Evolutionary conservation across 768 basidiomycete genomes (phyloP), one percentile per base, ranked within the genome.

Genomic region (Boletus reticulatus): DNA sequence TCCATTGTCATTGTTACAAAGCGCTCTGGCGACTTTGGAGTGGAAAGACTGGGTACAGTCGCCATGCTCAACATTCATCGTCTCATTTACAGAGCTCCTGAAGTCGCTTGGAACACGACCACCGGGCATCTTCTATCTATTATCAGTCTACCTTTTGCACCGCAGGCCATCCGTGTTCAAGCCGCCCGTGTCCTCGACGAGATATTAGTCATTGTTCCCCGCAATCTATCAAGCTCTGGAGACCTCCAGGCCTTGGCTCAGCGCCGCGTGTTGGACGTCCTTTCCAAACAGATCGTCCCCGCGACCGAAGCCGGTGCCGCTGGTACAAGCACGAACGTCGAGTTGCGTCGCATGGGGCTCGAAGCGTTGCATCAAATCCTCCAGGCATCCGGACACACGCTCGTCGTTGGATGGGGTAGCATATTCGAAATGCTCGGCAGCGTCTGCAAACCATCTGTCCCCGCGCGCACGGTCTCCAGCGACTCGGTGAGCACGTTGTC

Each of bases 21-120:
- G 90, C 82, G 89, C n/a, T 81, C 89, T 0, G 92, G 91, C 0
- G 96, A 99, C 59, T 98, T 97, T 74, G 92, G 93, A n/a, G 87
- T 98, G 53, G 83, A 83, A 56, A 92, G 92, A 66, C 75, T 98
- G 22, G 89, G 93, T 10, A 81, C 83, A 1, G 87, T 96, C 11
- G 80, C 88, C 0, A 77, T 85, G 61, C 78, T 92, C 50, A 99
- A 98, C 65, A 86, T 97, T 24, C 85, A 91, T 66, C 85, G 96
- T 4, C 77, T 99, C 17, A 87, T 97, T 46, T 88, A 88, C 58
- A 81, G 87, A n/a, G 80, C 88, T 12, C 85, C 92, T 0, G 85
- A 87, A 13, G 75, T 94, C 12, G 94, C 92, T 4, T 98, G 95
- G 94, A 78, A 88, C 50, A 78, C 85, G 9, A 85, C 88, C 50